Evolutionary conservation across 306 rosid genomes (phyloP).

Genomic region (Cucumis hystrix): DNA sequence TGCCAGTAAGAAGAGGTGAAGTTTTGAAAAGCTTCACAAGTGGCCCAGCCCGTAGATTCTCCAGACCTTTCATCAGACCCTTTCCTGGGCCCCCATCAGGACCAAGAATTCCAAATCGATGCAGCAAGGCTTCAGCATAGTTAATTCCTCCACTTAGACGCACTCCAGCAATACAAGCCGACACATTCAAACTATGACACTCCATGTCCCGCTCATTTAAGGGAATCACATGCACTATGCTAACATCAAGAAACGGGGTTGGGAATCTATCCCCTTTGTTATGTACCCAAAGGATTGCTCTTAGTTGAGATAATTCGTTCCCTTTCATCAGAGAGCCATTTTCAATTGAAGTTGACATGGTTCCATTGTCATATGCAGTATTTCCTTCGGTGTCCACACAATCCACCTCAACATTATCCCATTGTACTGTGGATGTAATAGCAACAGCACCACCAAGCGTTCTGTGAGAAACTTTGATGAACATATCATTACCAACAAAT

Average conservation of each 20-base stretch:
- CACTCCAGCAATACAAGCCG: slow-evolving; percentile 74
- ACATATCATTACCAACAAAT: slow-evolving; percentile 61
- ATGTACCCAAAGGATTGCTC: slow-evolving; percentile 82
- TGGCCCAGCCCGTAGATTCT: slow-evolving; percentile 71
- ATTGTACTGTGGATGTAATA: slow-evolving; percentile 58
- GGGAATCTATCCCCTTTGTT: slow-evolving; percentile 29
- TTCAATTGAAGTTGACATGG: slow-evolving; percentile 25
- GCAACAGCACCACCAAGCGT: slow-evolving; percentile 91
- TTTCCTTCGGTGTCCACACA: slow-evolving; percentile 69
- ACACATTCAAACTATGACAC: slow-evolving; percentile 68
- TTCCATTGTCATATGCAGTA: slow-evolving; percentile 29
- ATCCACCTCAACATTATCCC: slow-evolving; percentile 66
- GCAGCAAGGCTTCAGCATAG: slow-evolving; percentile 81
- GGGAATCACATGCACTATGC: slow-evolving; percentile 59
- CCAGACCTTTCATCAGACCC: slow-evolving; percentile 60
- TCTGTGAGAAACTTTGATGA: slow-evolving; percentile 60
- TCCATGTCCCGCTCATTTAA: slow-evolving; percentile 53
- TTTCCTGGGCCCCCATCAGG: slow-evolving; percentile 90
- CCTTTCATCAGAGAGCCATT: slow-evolving; percentile 30
- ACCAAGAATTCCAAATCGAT: slow-evolving; percentile 80
- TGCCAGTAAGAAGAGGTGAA: slow-evolving; percentile 28
- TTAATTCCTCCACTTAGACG: slow-evolving; percentile 96
- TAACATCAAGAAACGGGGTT: slow-evolving; percentile 63
- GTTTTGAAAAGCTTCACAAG: slow-evolving; percentile 67
- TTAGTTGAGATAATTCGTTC: slow-evolving; percentile 53